phyloP scores from a whole-genome alignment of 306 rosid genomes.

The Adenanthera pavonina region DNA sequence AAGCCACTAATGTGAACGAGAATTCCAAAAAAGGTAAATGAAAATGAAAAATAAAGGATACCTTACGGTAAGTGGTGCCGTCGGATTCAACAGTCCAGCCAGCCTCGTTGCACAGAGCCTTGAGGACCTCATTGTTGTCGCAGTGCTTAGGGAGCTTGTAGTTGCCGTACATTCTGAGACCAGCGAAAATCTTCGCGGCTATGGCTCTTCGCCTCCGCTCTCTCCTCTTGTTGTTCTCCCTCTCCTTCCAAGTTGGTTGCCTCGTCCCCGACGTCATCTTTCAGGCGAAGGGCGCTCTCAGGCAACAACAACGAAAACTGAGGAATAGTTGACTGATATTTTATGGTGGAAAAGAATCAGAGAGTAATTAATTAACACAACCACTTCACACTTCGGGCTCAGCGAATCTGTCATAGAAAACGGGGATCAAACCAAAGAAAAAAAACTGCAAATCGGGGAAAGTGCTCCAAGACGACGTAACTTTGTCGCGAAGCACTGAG shows the following conservation, averaged over 20 bases:
- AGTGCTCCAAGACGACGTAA: slow-evolving; percentile 14
- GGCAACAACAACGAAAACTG: not conserved
- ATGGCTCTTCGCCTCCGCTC: slow-evolving; percentile 85
- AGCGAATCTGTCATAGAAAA: not conserved
- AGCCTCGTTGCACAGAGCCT: slow-evolving; percentile 89
- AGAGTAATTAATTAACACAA: slow-evolving; percentile 13
- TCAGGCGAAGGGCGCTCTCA: slow-evolving; percentile 15
- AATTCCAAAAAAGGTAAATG: not conserved
- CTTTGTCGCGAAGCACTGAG: not conserved
- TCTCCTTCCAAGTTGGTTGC: slow-evolving; percentile 88
- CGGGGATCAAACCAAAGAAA: not conserved
- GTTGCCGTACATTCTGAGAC: slow-evolving; percentile 84
- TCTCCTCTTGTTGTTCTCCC: slow-evolving; percentile 87
- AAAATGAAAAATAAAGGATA: slow-evolving; percentile 24
- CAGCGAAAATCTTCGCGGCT: slow-evolving; percentile 85
- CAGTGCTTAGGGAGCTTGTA: slow-evolving; percentile 91
- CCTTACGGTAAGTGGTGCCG: slow-evolving; percentile 94
- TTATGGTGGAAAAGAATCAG: not conserved
- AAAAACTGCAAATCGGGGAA: not conserved
- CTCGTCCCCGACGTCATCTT: slow-evolving; percentile 84
- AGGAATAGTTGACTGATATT: not conserved
- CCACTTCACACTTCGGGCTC: not conserved
- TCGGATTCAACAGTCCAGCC: slow-evolving; percentile 89
- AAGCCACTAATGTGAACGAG: not conserved
- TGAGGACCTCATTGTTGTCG: slow-evolving; percentile 95